These are phyloP conservation scores for Ophiostoma ips DNA, from an alignment of 2,329 filamentous ascomycete genomes.

Conservation along the genomic window DNA sequence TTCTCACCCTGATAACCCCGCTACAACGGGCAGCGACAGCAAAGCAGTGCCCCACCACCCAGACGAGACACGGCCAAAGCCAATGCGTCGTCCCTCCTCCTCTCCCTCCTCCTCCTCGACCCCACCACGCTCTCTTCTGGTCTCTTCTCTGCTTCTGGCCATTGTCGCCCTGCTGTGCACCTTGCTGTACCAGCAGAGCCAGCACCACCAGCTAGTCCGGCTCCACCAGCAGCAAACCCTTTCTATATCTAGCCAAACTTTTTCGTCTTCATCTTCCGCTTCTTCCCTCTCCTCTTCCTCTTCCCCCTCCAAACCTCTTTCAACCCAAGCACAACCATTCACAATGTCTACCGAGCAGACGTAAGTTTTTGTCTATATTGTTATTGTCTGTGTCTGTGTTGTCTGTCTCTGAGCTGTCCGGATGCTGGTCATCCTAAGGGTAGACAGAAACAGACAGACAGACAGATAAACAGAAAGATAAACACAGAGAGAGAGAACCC, in stretches of 20 bases:
- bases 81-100: neutral
- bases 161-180: constrained; percentile 10
- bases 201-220: constrained; percentile 5
- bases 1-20: neutral
- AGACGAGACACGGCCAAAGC: neutral
- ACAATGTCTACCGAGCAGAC: constrained; percentile 68
- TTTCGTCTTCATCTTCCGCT: constrained; percentile 1
- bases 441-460: neutral
- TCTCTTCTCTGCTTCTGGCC: constrained; percentile 19
- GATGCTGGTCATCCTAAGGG: neutral
- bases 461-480: neutral
- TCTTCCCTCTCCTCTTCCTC: neutral
- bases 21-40: neutral
- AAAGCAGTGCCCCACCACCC: neutral
- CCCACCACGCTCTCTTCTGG: constrained; percentile 21
- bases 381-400: neutral
- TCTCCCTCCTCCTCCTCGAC: constrained; percentile 20
- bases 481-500: constrained; percentile 4
- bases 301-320: constrained; percentile 1
- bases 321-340: constrained; percentile 19
- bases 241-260: constrained; percentile 4
- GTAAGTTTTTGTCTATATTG: constrained; percentile 39
- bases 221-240: constrained; percentile 3
- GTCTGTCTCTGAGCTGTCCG: neutral
- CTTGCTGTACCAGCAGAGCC: constrained; percentile 11